Evolutionary conservation across 495 filamentous ascomycete species (phyloP).

Genomic region (Hypoxylon trugodes): DNA sequence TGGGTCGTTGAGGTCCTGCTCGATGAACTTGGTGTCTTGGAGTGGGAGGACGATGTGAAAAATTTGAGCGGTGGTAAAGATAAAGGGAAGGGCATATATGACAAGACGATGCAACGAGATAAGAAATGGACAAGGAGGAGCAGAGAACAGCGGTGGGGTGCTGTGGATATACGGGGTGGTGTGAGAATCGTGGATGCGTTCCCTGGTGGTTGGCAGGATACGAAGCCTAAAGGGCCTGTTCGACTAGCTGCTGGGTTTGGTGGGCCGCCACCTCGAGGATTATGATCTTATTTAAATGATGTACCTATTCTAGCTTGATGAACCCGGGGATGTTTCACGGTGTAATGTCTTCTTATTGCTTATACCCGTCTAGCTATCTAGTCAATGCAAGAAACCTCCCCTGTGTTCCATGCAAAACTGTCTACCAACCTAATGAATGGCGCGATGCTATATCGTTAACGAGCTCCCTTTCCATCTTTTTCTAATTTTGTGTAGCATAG

Average conservation of each 20-base stretch:
- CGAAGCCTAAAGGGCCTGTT: slow-evolving; percentile 15
- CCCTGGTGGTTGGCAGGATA: neutral
- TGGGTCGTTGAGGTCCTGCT: slow-evolving; percentile 58
- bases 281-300: too few species aligned
- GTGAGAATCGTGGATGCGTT: slow-evolving; percentile 45
- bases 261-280: slow-evolving; percentile 17
- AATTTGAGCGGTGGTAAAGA: neutral
- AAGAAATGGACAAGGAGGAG: slow-evolving; percentile 24
- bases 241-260: slow-evolving; percentile 34
- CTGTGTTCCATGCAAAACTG: neutral
- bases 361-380: neutral
- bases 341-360: slow-evolving; percentile 3
- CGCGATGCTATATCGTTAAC: neutral
- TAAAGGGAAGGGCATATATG: neutral
- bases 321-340: neutral
- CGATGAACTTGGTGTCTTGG: slow-evolving; percentile 52
- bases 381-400: slow-evolving; percentile 22
- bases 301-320: neutral
- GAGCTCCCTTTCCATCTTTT: neutral
- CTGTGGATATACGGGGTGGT: slow-evolving; percentile 46
- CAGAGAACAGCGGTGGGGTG: slow-evolving; percentile 56
- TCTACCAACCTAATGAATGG: neutral
- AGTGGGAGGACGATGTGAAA: slow-evolving; percentile 2
- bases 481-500: neutral
- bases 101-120: neutral